These are phyloP conservation scores for Spiraea crenata DNA, from an alignment of 331 rosid species.

Conservation along the genomic window DNA sequence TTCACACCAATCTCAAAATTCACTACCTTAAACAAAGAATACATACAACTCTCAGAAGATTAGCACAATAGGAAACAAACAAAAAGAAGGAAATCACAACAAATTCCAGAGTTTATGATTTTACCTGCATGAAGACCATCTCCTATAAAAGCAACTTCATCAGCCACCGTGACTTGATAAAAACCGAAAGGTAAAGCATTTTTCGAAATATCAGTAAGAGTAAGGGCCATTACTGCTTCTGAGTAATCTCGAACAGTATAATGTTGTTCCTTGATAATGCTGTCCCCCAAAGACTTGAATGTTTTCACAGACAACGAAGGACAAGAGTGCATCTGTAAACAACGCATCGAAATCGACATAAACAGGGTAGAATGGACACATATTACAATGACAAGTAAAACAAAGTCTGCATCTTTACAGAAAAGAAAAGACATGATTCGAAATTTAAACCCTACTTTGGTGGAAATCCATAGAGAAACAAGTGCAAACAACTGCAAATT, in stretches of 20 bases:
- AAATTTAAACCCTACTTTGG: conserved; percentile 50
- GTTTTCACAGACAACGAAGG: conserved; percentile 41
- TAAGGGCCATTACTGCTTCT: conserved; percentile 55
- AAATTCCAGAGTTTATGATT: conserved; percentile 22
- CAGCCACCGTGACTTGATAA: conserved; percentile 4
- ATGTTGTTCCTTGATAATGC: conserved; percentile 69
- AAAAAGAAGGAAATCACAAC: not conserved
- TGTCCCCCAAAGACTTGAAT: conserved; percentile 67
- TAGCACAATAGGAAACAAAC: not conserved
- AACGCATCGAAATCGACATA: not conserved
- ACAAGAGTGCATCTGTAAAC: conserved; percentile 58
- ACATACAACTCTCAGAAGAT: conserved; percentile 17
- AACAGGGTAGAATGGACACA: not conserved
- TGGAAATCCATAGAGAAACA: conserved; percentile 82
- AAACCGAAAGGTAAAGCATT: not conserved
- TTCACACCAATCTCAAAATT: conserved; percentile 75
- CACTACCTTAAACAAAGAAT: conserved; percentile 50
- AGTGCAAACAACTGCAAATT: conserved; percentile 76
- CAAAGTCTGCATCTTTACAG: no score
- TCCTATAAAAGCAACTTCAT: conserved; percentile 48
- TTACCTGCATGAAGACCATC: conserved; percentile 78
- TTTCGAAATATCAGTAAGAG: not conserved
- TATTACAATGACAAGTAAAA: not conserved
- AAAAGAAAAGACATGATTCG: not conserved
- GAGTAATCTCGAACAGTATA: conserved; percentile 59